A percentile compares a stretch with the other conserved stretches of the same genome.
phyloP scores from a whole-genome alignment of 495 filamentous ascomycete species.

The Parathielavia hyrcaniae region DNA sequence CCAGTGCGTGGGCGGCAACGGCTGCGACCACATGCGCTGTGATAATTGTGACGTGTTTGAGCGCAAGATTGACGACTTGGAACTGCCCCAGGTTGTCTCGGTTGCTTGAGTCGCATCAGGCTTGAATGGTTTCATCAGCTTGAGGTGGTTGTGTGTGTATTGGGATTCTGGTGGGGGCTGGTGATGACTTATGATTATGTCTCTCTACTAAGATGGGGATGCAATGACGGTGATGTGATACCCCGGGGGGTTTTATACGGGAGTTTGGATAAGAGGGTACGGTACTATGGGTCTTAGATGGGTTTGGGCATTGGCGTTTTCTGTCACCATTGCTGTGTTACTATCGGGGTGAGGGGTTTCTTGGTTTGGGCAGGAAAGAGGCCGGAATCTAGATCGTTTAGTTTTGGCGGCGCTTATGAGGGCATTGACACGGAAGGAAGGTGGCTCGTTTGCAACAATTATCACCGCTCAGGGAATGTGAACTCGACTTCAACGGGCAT shows the following conservation, averaged over 20 bases:
- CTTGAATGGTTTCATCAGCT: no score
- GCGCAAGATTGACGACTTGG: not conserved
- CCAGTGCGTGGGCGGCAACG: conserved; percentile 1
- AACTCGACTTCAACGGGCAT: no score
- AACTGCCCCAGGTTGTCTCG: not conserved
- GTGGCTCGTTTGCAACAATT: no score
- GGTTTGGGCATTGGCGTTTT: not conserved
- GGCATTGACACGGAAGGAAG: no score
- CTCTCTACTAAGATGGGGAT: no score
- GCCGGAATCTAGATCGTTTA: no score
- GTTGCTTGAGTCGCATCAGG: no score
- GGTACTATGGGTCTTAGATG: not conserved
- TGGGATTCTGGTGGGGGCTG: not conserved
- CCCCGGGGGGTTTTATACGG: not conserved
- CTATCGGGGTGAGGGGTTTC: not conserved
- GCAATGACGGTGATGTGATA: conserved; percentile 1
- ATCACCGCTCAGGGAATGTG: no score
- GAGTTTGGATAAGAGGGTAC: not conserved
- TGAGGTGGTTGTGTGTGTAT: no score
- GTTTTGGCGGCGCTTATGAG: no score
- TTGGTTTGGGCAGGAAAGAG: not conserved
- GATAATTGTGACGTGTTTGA: not conserved
- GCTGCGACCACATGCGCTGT: conserved; percentile 5
- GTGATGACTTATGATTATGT: not conserved
- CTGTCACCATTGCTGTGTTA: not conserved